Conservation (phyloP, 2,329 filamentous ascomycete species). For the Arthrinium puccinioides region DNA sequence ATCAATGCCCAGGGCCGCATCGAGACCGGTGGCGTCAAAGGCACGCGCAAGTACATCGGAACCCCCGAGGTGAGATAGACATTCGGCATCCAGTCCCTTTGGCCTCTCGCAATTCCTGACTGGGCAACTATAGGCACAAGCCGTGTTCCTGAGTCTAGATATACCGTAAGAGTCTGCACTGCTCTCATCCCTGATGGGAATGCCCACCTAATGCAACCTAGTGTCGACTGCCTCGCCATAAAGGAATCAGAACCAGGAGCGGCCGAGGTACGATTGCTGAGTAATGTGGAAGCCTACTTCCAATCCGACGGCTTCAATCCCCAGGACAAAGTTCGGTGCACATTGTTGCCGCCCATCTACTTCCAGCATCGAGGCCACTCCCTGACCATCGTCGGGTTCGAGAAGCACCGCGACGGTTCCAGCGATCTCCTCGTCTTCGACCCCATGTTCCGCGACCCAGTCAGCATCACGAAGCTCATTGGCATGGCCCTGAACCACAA, state of each 20-base stretch:
- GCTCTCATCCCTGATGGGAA: too few species aligned
- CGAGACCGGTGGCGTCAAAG: slow-evolving; percentile 80
- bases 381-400: slow-evolving; percentile 80
- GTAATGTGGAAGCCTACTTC: slow-evolving; percentile 71
- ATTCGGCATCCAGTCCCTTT: neutral
- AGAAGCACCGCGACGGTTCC: slow-evolving; percentile 57
- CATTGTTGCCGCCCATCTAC: slow-evolving; percentile 75
- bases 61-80: slow-evolving; percentile 66
- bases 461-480: slow-evolving; percentile 52
- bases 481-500: slow-evolving; percentile 37
- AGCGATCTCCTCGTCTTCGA: slow-evolving; percentile 79
- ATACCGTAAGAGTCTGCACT: slow-evolving; percentile 48
- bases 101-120: neutral
- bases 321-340: slow-evolving; percentile 59
- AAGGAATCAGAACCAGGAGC: slow-evolving; percentile 45
- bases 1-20: slow-evolving; percentile 67
- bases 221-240: slow-evolving; percentile 22
- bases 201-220: too few species aligned
- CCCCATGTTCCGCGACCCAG: slow-evolving; percentile 69
- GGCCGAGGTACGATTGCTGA: slow-evolving; percentile 51
- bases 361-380: slow-evolving; percentile 89
- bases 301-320: slow-evolving; percentile 41
- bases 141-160: slow-evolving; percentile 62
- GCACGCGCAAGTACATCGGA: slow-evolving; percentile 93
- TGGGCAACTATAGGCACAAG: slow-evolving; percentile 55